Conservation (phyloP, 2,329 filamentous ascomycete species). For the Aureobasidium sp. region DNA sequence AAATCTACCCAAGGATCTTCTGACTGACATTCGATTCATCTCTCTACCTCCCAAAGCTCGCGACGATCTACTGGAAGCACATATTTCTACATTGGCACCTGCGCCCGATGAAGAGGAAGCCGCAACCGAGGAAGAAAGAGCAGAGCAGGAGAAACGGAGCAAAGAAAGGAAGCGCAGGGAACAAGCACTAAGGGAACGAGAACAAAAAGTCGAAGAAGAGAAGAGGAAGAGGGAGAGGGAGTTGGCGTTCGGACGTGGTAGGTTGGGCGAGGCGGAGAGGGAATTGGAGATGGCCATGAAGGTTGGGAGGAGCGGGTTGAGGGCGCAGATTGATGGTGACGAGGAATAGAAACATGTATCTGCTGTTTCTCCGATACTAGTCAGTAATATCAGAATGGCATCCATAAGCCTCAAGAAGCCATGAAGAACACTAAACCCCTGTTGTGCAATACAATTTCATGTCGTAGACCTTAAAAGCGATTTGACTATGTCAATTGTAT, state of each 20-base stretch:
- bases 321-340: slow-evolving; percentile 45
- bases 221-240: slow-evolving; percentile 19
- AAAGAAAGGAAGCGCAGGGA: slow-evolving; percentile 48
- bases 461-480: too few species aligned
- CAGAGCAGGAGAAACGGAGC: slow-evolving; percentile 42
- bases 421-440: too few species aligned
- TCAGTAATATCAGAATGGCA: neutral
- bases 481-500: too few species aligned
- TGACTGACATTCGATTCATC: slow-evolving; percentile 61
- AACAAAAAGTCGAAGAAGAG: slow-evolving; percentile 28
- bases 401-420: too few species aligned
- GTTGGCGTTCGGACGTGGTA: slow-evolving; percentile 27
- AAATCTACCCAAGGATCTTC: slow-evolving; percentile 52
- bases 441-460: too few species aligned
- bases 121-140: slow-evolving; percentile 32
- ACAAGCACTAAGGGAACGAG: slow-evolving; percentile 57
- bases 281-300: slow-evolving; percentile 62
- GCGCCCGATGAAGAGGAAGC: slow-evolving; percentile 39
- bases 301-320: slow-evolving; percentile 56
- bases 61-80: slow-evolving; percentile 57
- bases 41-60: slow-evolving; percentile 53
- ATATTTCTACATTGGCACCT: slow-evolving; percentile 54
- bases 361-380: neutral
- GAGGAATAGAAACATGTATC: neutral
- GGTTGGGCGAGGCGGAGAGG: slow-evolving; percentile 58